These are phyloP conservation scores for Ceratocystis alfenasii DNA, from an alignment of 2,329 filamentous ascomycete genomes.

Conservation along the genomic window DNA sequence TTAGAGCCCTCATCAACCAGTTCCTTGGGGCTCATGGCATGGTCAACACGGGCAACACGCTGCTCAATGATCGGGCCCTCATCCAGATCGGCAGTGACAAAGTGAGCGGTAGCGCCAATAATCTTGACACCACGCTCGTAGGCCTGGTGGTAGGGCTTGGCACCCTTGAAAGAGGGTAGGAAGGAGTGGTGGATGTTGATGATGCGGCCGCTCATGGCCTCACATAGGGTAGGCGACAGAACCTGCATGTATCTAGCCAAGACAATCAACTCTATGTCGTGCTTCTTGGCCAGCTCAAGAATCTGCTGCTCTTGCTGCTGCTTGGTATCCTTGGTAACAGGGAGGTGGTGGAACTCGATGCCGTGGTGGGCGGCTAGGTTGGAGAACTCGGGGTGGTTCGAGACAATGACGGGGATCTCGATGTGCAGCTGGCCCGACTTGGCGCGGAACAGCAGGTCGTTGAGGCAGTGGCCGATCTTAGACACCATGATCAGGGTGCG, in stretches of 20 bases:
- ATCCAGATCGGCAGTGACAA: conserved; percentile 73
- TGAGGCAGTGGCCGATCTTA: conserved; percentile 41
- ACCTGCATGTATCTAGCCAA: conserved; percentile 64
- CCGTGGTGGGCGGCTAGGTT: conserved; percentile 59
- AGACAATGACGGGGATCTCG: conserved; percentile 66
- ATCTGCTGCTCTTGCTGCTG: conserved; percentile 58
- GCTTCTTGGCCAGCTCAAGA: conserved; percentile 54
- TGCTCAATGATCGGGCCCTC: conserved; percentile 86
- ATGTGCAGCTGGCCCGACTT: conserved; percentile 62
- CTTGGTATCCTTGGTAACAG: conserved; percentile 69
- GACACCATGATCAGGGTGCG: conserved; percentile 68
- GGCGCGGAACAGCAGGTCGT: conserved; percentile 66
- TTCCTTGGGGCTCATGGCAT: conserved; percentile 62
- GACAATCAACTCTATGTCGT: conserved; percentile 66
- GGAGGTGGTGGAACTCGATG: conserved; percentile 69
- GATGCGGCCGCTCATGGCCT: conserved; percentile 66
- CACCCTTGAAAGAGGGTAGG: conserved; percentile 77
- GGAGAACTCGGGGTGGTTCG: conserved; percentile 66
- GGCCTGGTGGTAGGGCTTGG: conserved; percentile 79
- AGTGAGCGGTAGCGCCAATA: conserved; percentile 74
- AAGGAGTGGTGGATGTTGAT: conserved; percentile 91
- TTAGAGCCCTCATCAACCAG: conserved; percentile 70
- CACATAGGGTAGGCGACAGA: conserved; percentile 52
- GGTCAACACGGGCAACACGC: conserved; percentile 63
- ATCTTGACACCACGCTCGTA: conserved; percentile 82